Conservation (phyloP, 2,329 filamentous ascomycete genomes). For the Monosporascus sp. region DNA sequence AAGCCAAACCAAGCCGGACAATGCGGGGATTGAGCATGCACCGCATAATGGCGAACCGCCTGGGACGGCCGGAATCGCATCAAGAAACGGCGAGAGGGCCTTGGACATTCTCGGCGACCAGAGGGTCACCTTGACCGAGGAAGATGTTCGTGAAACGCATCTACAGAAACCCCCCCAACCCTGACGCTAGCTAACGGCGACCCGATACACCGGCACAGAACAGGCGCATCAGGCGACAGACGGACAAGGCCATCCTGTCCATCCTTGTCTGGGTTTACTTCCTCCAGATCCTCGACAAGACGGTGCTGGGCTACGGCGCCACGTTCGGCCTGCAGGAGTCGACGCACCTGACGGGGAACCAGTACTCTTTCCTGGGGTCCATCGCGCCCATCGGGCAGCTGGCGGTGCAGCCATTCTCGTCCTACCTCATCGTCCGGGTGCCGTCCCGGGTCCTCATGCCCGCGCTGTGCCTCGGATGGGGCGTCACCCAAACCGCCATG, state of each 20-base stretch:
- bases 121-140: neutral
- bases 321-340: constrained; percentile 59
- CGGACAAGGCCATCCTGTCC: constrained; percentile 36
- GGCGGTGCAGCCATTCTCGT: constrained; percentile 46
- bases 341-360: constrained; percentile 48
- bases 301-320: constrained; percentile 54
- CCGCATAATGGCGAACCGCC: neutral
- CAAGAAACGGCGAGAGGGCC: neutral
- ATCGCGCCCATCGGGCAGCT: constrained; percentile 51
- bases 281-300: constrained; percentile 59
- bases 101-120: neutral
- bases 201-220: neutral
- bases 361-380: constrained; percentile 35
- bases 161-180: neutral
- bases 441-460: constrained; percentile 57
- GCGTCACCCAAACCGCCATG: constrained; percentile 46
- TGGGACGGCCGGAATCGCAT: no score
- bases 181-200: neutral
- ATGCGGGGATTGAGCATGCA: neutral
- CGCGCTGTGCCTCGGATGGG: constrained; percentile 46
- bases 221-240: constrained; percentile 10
- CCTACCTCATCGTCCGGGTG: constrained; percentile 52
- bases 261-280: constrained; percentile 57
- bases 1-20: neutral
- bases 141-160: neutral